Conservation (phyloP, 2,329 filamentous ascomycete species). For the Penicillium sp. region DNA sequence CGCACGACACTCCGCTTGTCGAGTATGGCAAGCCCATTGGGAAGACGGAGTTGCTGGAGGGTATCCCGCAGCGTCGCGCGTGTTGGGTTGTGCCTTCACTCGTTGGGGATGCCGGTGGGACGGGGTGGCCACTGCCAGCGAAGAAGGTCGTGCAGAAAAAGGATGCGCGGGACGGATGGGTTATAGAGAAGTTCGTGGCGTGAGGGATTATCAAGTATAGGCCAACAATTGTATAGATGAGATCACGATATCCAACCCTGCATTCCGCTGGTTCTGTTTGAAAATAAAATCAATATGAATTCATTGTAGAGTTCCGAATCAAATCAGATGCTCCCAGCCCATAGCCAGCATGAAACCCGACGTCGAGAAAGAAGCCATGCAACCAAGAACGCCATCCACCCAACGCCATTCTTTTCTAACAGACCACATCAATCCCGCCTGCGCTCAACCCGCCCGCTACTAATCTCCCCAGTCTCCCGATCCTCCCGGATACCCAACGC, state of each 20-base stretch:
- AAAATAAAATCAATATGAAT: too few species aligned
- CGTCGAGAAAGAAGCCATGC: conserved; percentile 6
- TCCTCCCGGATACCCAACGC: conserved; percentile 86
- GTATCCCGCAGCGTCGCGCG: conserved; percentile 58
- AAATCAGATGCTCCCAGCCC: too few species aligned
- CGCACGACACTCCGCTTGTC: conserved; percentile 79
- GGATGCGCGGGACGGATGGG: conserved; percentile 70
- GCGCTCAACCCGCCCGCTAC: conserved; percentile 24
- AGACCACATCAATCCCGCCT: conserved; percentile 14
- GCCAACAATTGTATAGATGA: conserved; percentile 16
- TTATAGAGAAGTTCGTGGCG: conserved; percentile 57
- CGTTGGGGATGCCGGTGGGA: conserved; percentile 63
- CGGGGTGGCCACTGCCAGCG: conserved; percentile 83
- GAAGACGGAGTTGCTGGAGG: conserved; percentile 59
- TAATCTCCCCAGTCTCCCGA: conserved; percentile 72
- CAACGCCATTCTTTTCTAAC: neutral
- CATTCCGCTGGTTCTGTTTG: neutral
- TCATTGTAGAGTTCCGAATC: too few species aligned
- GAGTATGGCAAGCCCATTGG: conserved; percentile 88
- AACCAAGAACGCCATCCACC: neutral
- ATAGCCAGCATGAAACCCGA: conserved; percentile 5
- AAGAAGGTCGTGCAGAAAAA: conserved; percentile 79
- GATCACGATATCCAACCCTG: conserved; percentile 22
- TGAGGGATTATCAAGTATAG: conserved; percentile 22
- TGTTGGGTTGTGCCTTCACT: conserved; percentile 81